These are phyloP conservation scores for Reutealis trisperma DNA, from an alignment of 345 rosid genomes.

Conservation along the genomic window DNA sequence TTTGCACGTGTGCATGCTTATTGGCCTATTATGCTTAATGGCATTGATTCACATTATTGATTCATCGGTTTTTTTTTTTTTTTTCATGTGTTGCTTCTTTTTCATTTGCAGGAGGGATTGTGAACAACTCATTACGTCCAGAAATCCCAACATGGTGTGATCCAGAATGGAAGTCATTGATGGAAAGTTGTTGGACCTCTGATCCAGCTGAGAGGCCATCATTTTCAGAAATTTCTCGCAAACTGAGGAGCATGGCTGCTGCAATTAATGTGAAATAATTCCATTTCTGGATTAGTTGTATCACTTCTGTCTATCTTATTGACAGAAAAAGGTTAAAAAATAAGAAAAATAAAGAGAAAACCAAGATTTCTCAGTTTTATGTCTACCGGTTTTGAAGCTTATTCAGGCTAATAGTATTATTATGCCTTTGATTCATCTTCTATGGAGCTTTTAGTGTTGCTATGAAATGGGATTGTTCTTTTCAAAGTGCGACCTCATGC, in stretches of 20 bases:
- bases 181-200: slow-evolving; percentile 90
- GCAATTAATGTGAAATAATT: slow-evolving; percentile 79
- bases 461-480: slow-evolving; percentile 17
- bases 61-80: slow-evolving; percentile 1
- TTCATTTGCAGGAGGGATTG: slow-evolving; percentile 77
- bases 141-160: slow-evolving; percentile 95
- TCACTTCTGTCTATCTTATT: slow-evolving; percentile 18
- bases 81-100: slow-evolving; percentile 3
- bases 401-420: slow-evolving; percentile 34
- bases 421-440: slow-evolving; percentile 26
- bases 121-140: slow-evolving; percentile 89
- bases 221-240: slow-evolving; percentile 83
- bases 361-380: slow-evolving; percentile 21
- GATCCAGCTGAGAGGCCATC: slow-evolving; percentile 95
- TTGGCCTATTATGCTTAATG: not conserved
- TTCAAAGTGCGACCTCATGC: slow-evolving; percentile 17
- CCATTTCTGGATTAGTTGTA: slow-evolving; percentile 7
- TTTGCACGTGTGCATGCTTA: not conserved
- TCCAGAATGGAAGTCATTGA: slow-evolving; percentile 93
- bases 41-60: not conserved
- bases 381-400: slow-evolving; percentile 21
- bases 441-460: slow-evolving; percentile 24
- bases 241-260: slow-evolving; percentile 95
- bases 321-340: slow-evolving; percentile 21
- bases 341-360: slow-evolving; percentile 8